Evolutionary conservation across 495 filamentous ascomycete species (phyloP).

Genomic region (Hypoxylon fragiforme): DNA sequence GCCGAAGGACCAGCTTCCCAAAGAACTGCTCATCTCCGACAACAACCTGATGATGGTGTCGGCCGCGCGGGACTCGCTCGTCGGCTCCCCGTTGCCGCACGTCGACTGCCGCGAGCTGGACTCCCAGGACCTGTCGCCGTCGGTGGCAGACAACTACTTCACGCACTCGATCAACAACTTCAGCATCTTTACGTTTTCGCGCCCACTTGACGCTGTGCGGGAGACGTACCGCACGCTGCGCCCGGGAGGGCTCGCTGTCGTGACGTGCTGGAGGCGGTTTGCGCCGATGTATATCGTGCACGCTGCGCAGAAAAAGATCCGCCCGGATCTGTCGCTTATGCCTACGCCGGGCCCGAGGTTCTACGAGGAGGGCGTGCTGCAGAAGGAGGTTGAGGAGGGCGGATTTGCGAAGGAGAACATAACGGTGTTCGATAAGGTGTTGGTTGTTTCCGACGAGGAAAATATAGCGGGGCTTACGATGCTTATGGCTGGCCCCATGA

Average conservation of each 20-base stretch:
- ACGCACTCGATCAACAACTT: constrained; percentile 48
- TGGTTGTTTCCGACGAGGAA: constrained; percentile 23
- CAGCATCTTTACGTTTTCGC: constrained; percentile 39
- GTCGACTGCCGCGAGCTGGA: constrained; percentile 29
- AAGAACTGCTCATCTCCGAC: constrained; percentile 36
- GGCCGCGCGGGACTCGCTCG: constrained; percentile 27
- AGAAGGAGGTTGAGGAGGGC: constrained; percentile 30
- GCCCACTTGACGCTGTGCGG: constrained; percentile 29
- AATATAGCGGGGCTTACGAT: constrained; percentile 30
- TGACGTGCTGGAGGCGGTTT: constrained; percentile 42
- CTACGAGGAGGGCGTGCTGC: constrained; percentile 33
- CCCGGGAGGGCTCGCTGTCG: constrained; percentile 38
- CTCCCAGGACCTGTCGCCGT: constrained; percentile 30
- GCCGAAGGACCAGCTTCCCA: constrained; percentile 29
- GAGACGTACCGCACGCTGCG: constrained; percentile 44
- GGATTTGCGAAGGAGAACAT: constrained; percentile 31
- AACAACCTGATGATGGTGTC: constrained; percentile 32
- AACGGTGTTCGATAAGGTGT: constrained; percentile 18
- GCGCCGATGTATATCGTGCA: constrained; percentile 35
- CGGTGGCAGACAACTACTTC: constrained; percentile 35
- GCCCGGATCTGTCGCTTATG: constrained; percentile 37
- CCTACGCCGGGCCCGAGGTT: constrained; percentile 29
- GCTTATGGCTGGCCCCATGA: constrained; percentile 29
- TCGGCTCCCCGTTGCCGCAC: constrained; percentile 20
- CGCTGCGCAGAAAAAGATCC: constrained; percentile 32